Conservation (phyloP, 2,329 filamentous ascomycete species). For the Penicillium sp. region DNA sequence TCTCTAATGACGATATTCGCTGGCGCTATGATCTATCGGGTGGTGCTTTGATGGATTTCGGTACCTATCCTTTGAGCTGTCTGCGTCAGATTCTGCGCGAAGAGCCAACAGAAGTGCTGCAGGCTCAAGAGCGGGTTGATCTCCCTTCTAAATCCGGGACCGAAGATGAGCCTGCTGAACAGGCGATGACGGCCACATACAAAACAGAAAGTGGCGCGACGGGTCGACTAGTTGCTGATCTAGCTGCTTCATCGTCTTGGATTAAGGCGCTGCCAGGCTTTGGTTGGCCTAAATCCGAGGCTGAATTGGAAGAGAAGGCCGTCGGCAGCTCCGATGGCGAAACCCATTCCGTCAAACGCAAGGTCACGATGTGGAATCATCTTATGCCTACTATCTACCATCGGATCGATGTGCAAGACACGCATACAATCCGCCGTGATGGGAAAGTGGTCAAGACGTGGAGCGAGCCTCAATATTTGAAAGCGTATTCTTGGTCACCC, state of each 20-base stretch:
- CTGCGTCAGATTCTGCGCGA: conserved; percentile 42
- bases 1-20: conserved; percentile 44
- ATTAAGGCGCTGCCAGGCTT: background rate
- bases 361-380: conserved; percentile 12
- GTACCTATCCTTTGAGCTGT: conserved; percentile 42
- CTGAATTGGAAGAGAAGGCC: conserved; percentile 4
- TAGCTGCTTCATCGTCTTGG: background rate
- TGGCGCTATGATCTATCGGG: conserved; percentile 46
- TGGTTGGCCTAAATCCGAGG: background rate
- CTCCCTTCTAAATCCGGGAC: background rate
- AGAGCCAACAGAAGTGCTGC: conserved; percentile 34
- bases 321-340: conserved; percentile 31
- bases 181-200: background rate
- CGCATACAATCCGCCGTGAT: conserved; percentile 28
- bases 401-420: conserved; percentile 33
- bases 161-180: background rate
- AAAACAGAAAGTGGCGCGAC: background rate
- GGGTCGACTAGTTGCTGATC: background rate
- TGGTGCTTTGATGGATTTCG: conserved; percentile 37
- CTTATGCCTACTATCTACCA: conserved; percentile 19
- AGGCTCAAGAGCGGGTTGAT: conserved; percentile 15
- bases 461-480: conserved; percentile 13
- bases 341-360: conserved; percentile 13
- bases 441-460: conserved; percentile 15
- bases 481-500: conserved; percentile 20